Base-by-base conservation (phyloP, 441 rosid species). In the Capsella rubella region DNA sequence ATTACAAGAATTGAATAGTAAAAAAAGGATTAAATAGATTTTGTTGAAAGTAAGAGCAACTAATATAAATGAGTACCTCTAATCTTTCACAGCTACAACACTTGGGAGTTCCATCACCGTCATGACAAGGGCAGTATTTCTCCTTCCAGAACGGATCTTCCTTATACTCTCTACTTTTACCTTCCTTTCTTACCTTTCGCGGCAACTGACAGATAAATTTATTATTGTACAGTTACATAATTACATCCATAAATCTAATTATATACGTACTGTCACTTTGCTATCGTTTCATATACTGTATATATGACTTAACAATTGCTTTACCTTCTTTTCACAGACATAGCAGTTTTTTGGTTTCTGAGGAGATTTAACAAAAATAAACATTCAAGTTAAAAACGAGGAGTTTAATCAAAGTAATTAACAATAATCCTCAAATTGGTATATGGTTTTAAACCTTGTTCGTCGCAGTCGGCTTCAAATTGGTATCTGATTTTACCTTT, bases 21-120 rank as follows among this genome's bases (percentile, higher is more conserved):
- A 32, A 2, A 28, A 35, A 4, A 3, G 8, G 6, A 4, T 14
- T 8, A 15, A 21, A 21, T 21, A 21, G 3, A 37, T 80, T 82
- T 68, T 65, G 34, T n/a, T 29, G 6, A 39, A 47, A 39, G 55
- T 51, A 40, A 31, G 28, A 46, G 6, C 40, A 92, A 18, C 16
- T 10, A 37, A 37, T 37, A 37, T 2, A 6, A 18, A 18, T 58
- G 0, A 32, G 61, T 6, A 58, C 99, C 99, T 90, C 90, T 89
- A 95, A 81, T 77, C 98, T 84, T 76, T 95, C 98, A 40, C 99
- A 95, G 71, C 99, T 89, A 81, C 89, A 90, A 79, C 99, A 95
- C 66, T 87, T 89, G 63, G 84, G 84, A 66, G 99, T 95, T 47
- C 88, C 89, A 73, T 95, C 99, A 35, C 47, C 76, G 34, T 95